Evolutionary conservation across 768 basidiomycete genomes (phyloP), one percentile per base, ranked within the genome.

Genomic region (Leucogyrophana mollusca): DNA sequence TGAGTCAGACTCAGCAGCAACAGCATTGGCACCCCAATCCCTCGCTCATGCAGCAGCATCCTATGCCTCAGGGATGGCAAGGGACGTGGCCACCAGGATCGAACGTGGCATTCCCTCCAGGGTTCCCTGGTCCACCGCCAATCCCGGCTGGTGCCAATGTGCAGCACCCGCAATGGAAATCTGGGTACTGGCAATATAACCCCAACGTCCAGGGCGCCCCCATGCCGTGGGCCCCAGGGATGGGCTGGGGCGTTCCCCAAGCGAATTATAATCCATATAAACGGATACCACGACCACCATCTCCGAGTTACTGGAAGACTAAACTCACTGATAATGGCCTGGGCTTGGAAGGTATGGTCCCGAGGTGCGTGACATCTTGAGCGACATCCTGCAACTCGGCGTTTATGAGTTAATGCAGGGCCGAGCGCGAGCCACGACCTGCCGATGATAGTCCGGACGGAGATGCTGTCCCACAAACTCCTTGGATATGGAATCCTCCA

Each of bases 401-500:
- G n/a, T n/a, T n/a, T n/a, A n/a, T n/a, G n/a, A 30, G 42, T 34
- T 30, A 1, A 32, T 44, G 40, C 46, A 34, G 40, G 11, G 17
- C 40, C 11, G 44, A 40, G 48, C 2, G 30, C 63, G 64, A 40
- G 54, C 47, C 46, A 34, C 49, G 40, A 9, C 34, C 44, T 24
- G 36, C 52, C 71, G 74, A 25, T 53, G 70, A 57, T 56, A 74
- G 51, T n/a, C n/a, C n/a, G 52, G 60, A 39, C 62, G 66, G 47
- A 9, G 67, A 69, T 16, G 66, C 67, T 14, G 67, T 64, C 13
- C 66, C 71, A 5, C 70, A 75, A 11, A 87, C 87, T 0, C 87
- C 87, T 7, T 89, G 86, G 86, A 74, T 87, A 46, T 89, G 87
- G 87, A 81, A 74, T 62, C 78, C 83, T 20, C 58, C 72, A 27